Evolutionary conservation across 495 filamentous ascomycete species (phyloP).

Genomic region (Oidiodendron maius): DNA sequence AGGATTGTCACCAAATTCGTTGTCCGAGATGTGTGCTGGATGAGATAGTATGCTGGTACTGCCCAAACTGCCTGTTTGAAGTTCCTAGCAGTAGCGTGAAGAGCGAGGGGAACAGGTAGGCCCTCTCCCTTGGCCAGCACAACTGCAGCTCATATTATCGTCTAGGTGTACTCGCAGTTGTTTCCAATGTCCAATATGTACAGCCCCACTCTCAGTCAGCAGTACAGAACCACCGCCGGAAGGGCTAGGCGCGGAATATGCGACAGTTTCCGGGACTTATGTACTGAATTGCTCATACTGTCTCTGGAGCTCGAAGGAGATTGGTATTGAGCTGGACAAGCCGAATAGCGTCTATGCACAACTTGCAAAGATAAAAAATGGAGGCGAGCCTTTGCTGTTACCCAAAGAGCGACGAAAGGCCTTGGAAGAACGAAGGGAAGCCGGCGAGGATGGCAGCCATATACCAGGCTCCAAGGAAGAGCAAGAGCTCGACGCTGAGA

Average conservation of each 20-base stretch:
- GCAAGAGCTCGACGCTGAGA: conserved; percentile 32
- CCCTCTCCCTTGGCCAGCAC: too few species aligned
- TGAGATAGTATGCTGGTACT: conserved; percentile 90
- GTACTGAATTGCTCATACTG: conserved; percentile 84
- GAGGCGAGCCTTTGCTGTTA: conserved; percentile 32
- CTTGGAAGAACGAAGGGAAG: conserved; percentile 35
- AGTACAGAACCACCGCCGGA: conserved; percentile 42
- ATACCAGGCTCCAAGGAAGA: conserved; percentile 11
- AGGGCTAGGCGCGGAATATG: conserved; percentile 32
- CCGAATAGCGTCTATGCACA: conserved; percentile 79
- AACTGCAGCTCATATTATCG: too few species aligned
- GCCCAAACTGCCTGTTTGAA: conserved; percentile 94
- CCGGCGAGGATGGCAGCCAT: conserved; percentile 3
- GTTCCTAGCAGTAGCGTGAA: conserved; percentile 85
- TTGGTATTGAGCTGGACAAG: conserved; percentile 86
- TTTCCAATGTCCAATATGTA: conserved; percentile 88
- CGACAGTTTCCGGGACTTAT: conserved; percentile 52
- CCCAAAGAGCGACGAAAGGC: conserved; percentile 28
- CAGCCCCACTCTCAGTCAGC: conserved; percentile 69
- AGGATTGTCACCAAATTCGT: conserved; percentile 92
- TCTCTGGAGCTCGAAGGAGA: conserved; percentile 83
- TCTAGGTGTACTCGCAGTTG: conserved; percentile 86
- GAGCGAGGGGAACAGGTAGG: conserved; percentile 84
- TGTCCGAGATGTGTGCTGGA: conserved; percentile 88
- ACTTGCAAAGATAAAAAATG: conserved; percentile 55